A percentile compares a stretch with the other conserved stretches of the same genome.
phyloP scores from a whole-genome alignment of 1,284 basidiomycete species.

The Earliella scabrosa region DNA sequence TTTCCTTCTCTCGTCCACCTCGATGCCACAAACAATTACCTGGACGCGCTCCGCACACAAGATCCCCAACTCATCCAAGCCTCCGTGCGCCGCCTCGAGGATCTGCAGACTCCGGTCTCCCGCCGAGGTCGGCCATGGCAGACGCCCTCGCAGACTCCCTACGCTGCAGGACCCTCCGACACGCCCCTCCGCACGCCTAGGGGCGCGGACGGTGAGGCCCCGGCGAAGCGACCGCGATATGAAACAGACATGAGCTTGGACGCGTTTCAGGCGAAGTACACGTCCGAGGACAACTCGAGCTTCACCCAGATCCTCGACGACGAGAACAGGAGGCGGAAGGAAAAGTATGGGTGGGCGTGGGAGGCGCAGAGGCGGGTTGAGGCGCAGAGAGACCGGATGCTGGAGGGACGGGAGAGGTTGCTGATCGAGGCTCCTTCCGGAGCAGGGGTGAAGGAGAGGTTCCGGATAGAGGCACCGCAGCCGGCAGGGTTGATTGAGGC shows the following conservation, averaged over 20 bases:
- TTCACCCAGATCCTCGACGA: constrained; percentile 90
- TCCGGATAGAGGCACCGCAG: constrained; percentile 62
- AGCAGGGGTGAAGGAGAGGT: constrained; percentile 67
- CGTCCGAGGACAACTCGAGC: constrained; percentile 94
- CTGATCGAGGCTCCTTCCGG: constrained; percentile 67
- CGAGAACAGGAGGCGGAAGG: constrained; percentile 82
- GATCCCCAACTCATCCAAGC: constrained; percentile 76
- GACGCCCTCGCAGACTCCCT: constrained; percentile 71
- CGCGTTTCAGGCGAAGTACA: constrained; percentile 87
- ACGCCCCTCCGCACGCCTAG: constrained; percentile 62
- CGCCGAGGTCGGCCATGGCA: constrained; percentile 45
- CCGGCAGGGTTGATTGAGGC: constrained; percentile 53
- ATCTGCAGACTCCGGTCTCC: constrained; percentile 58
- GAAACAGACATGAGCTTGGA: constrained; percentile 74
- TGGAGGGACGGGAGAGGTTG: constrained; percentile 68
- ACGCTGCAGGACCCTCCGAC: constrained; percentile 60
- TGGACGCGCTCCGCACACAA: constrained; percentile 75
- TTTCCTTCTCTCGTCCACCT: constrained; percentile 91
- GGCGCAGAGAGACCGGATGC: constrained; percentile 59
- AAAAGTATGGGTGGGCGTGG: constrained; percentile 89
- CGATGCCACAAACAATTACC: constrained; percentile 85
- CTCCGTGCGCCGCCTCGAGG: constrained; percentile 74
- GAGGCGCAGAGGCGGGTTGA: constrained; percentile 85
- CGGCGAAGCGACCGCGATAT: constrained; percentile 59
- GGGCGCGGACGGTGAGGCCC: constrained; percentile 42